Evolutionary conservation across 2,329 filamentous ascomycete species (phyloP).

Genomic region (Neospermospora avenae): DNA sequence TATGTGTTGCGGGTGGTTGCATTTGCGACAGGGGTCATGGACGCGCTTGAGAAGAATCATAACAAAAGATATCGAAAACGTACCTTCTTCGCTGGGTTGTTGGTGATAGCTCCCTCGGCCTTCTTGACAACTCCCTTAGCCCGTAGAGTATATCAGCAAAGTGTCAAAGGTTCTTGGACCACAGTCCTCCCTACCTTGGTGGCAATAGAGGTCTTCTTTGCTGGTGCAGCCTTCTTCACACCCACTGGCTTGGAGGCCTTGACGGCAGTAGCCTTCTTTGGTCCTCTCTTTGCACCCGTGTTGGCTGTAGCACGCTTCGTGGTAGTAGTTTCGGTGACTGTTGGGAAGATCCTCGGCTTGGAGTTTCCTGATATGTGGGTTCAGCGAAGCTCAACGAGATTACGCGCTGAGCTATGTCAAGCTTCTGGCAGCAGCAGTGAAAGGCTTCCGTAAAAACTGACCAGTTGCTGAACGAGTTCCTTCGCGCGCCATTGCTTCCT

Average conservation of each 20-base stretch:
- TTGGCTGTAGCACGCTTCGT: conserved; percentile 32
- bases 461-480: conserved; percentile 33
- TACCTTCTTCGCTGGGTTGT: conserved; percentile 40
- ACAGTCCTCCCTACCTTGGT: conserved; percentile 29
- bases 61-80: conserved; percentile 22
- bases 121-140: conserved; percentile 35
- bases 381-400: conserved; percentile 24
- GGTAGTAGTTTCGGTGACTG: conserved; percentile 28
- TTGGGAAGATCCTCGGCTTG: conserved; percentile 30
- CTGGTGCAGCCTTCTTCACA: conserved; percentile 33
- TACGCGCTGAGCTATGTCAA: conserved; percentile 27
- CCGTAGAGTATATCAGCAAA: conserved; percentile 24
- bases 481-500: conserved; percentile 33
- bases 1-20: conserved; percentile 13
- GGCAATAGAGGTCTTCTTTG: conserved; percentile 33
- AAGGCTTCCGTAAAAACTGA: conserved; percentile 21
- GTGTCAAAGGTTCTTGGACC: neutral
- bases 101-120: conserved; percentile 32
- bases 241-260: conserved; percentile 34
- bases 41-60: conserved; percentile 26
- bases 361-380: conserved; percentile 30
- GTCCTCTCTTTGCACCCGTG: conserved; percentile 31
- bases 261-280: conserved; percentile 34
- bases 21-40: conserved; percentile 22
- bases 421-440: conserved; percentile 14